Evolutionary conservation across 257 asterid species (phyloP).

Genomic region (Paraleonurus japonicus): DNA sequence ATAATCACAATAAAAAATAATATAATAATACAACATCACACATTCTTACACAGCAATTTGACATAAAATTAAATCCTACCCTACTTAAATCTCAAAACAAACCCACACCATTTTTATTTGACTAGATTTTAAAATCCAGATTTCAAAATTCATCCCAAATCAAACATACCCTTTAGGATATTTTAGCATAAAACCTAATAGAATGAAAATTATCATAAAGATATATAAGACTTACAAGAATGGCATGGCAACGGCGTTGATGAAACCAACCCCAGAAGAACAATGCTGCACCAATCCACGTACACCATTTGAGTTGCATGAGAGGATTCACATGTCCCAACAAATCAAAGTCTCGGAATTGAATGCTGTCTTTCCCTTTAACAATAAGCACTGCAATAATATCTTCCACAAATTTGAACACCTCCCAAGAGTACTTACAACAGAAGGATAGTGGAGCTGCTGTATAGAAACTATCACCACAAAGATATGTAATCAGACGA

Average conservation of each 20-base stretch:
- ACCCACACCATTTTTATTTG: too few relatives aligned
- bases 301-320: conserved; percentile 63
- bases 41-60: too few relatives aligned
- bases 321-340: conserved; percentile 58
- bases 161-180: not conserved
- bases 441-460: conserved; percentile 92
- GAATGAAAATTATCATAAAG: not conserved
- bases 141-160: too few relatives aligned
- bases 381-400: conserved; percentile 53
- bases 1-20: too few relatives aligned
- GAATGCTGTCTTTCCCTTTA: conserved; percentile 64
- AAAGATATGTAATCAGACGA: conserved; percentile 29
- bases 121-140: too few relatives aligned
- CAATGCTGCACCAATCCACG: conserved; percentile 73
- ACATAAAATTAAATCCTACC: too few relatives aligned
- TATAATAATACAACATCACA: too few relatives aligned
- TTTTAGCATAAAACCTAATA: not conserved
- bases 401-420: conserved; percentile 41
- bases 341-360: conserved; percentile 39
- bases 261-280: conserved; percentile 84
- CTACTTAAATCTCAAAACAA: too few relatives aligned
- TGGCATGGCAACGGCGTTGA: conserved; percentile 70
- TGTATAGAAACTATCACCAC: conserved; percentile 63
- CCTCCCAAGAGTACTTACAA: conserved; percentile 53
- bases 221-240: conserved; percentile 55